phyloP scores from a whole-genome alignment of 164 flowering plant genomes.

The Santalum album region DNA sequence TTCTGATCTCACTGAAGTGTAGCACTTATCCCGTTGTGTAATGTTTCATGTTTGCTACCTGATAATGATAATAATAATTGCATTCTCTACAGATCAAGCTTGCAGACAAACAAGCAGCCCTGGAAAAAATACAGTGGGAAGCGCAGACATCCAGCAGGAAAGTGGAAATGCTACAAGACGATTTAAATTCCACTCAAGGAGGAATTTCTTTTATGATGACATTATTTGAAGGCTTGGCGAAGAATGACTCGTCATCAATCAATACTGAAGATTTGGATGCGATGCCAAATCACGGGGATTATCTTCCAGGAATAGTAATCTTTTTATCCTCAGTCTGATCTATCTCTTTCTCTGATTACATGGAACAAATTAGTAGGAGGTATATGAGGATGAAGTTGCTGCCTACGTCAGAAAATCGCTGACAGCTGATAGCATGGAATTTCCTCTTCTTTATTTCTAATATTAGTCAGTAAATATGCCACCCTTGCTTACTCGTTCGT shows the following conservation, averaged over 20 bases:
- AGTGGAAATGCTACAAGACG: constrained; percentile 60
- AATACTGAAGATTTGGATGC: constrained; percentile 35
- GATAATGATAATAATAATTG: no score
- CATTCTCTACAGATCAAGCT: constrained; percentile 54
- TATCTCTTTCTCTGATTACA: background rate
- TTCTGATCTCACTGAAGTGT: no score
- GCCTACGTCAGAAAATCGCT: no score
- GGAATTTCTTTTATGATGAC: constrained; percentile 48
- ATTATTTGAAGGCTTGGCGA: constrained; percentile 42
- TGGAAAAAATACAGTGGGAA: constrained; percentile 86
- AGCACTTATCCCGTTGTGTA: no score
- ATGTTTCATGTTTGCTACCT: no score
- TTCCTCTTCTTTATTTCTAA: no score
- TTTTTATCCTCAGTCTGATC: background rate
- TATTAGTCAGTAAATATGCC: no score
- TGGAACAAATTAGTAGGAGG: no score
- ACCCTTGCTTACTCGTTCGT: background rate
- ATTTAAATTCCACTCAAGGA: constrained; percentile 40
- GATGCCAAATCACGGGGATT: constrained; percentile 23
- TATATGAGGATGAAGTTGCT: no score
- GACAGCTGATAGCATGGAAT: no score
- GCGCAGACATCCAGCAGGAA: constrained; percentile 53
- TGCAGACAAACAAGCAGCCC: constrained; percentile 85
- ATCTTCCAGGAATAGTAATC: constrained; percentile 34
- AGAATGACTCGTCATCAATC: constrained; percentile 16